A percentile compares a stretch with the other conserved stretches of the same genome.
These are phyloP conservation scores for Scalesia atractyloides DNA, from an alignment of 129 eudicot genomes.

Conservation along the genomic window DNA sequence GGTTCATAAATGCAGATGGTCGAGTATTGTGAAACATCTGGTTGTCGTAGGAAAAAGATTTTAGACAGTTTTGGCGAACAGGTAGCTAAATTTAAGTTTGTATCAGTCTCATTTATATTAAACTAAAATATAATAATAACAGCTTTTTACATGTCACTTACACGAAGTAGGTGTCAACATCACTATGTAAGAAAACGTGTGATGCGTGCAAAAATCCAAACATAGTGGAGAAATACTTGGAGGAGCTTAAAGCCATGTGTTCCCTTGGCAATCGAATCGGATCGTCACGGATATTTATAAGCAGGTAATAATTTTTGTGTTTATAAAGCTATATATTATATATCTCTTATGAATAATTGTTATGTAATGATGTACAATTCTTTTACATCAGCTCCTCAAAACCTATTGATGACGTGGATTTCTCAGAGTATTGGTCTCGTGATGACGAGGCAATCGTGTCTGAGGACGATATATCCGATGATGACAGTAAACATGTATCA, in stretches of 20 bases:
- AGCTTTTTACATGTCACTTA: constrained; percentile 21
- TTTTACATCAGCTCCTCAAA: constrained; percentile 55
- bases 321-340: background rate
- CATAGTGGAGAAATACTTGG: constrained; percentile 57
- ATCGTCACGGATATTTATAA: constrained; percentile 58
- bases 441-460: constrained; percentile 64
- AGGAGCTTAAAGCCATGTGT: constrained; percentile 60
- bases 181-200: constrained; percentile 74
- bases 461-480: constrained; percentile 90
- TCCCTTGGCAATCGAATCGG: constrained; percentile 51
- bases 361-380: constrained; percentile 19
- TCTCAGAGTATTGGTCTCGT: constrained; percentile 87
- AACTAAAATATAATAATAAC: background rate
- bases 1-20: constrained; percentile 62
- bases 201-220: constrained; percentile 88
- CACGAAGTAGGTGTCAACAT: constrained; percentile 54
- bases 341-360: background rate
- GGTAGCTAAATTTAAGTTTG: constrained; percentile 42
- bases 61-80: constrained; percentile 88
- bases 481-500: constrained; percentile 54
- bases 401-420: constrained; percentile 41
- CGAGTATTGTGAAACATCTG: constrained; percentile 79
- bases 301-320: constrained; percentile 49
- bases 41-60: constrained; percentile 91
- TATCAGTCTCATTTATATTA: background rate